Conservation (phyloP, 176 grass and related monocot genomes). For the Dactylis glomerata region DNA sequence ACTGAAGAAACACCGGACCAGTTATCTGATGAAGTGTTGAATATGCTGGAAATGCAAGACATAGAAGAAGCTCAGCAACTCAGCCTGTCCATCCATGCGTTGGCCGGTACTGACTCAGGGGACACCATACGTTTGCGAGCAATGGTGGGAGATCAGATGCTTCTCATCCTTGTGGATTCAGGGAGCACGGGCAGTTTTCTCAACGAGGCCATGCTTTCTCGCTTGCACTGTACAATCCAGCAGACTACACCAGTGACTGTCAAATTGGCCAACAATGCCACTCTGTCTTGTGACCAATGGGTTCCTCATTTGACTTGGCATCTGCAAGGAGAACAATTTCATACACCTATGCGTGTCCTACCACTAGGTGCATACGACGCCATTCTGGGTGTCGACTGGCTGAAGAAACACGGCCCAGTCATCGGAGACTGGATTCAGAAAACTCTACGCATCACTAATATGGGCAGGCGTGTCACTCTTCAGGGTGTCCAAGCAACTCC, state of each 20-base stretch:
- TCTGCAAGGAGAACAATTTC: not conserved
- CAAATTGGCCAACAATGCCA: too few relatives aligned
- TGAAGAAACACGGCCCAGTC: not conserved
- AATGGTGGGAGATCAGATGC: not conserved
- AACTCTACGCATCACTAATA: too few relatives aligned
- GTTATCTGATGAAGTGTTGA: not conserved
- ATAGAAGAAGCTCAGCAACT: fast-evolving
- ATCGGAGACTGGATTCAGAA: not conserved
- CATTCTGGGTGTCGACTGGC: not conserved
- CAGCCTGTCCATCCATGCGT: not conserved
- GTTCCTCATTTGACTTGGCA: not conserved
- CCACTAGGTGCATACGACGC: too few relatives aligned
- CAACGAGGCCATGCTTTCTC: too few relatives aligned
- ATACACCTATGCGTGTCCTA: too few relatives aligned
- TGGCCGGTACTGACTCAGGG: not conserved
- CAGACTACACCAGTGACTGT: too few relatives aligned
- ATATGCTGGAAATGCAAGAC: not conserved
- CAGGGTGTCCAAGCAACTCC: too few relatives aligned
- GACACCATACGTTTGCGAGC: not conserved
- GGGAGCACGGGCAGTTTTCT: too few relatives aligned
- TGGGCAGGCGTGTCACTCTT: too few relatives aligned
- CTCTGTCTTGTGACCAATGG: not conserved
- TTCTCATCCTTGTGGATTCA: too few relatives aligned
- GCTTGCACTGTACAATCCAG: too few relatives aligned
- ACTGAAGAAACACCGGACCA: too few relatives aligned